Conservation (phyloP, 495 filamentous ascomycete genomes). For the Venustampulla echinocandica region DNA sequence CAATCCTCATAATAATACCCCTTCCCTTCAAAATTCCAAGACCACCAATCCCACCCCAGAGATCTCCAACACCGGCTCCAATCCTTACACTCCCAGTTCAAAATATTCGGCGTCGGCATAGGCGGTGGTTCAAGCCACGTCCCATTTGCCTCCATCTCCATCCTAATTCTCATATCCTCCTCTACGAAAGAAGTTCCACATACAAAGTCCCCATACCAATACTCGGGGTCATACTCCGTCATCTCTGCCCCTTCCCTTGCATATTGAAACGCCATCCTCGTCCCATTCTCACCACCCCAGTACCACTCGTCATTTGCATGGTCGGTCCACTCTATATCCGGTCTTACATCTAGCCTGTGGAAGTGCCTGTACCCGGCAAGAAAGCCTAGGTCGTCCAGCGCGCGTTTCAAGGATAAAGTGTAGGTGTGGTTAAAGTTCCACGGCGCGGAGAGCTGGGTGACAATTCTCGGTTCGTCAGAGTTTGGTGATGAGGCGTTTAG, state of each 20-base stretch:
- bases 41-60: background rate
- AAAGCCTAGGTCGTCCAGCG: background rate
- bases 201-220: background rate
- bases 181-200: background rate
- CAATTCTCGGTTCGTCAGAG: background rate
- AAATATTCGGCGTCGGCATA: background rate
- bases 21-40: no score
- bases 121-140: constrained; percentile 1
- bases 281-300: background rate
- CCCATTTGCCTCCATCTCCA: constrained; percentile 1
- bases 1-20: no score
- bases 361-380: background rate
- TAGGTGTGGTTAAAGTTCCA: background rate
- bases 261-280: background rate
- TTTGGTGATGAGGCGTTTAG: background rate
- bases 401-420: background rate
- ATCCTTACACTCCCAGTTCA: background rate
- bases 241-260: background rate
- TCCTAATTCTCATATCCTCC: background rate
- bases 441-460: background rate
- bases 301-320: background rate
- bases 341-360: background rate
- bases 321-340: background rate
- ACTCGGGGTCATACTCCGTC: background rate
- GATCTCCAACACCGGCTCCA: constrained; percentile 8